A percentile compares a stretch with the other conserved stretches of the same genome.
These are phyloP conservation scores for Saccharomyces kudriavzevii DNA, from an alignment of 805 yeast genomes.

Conservation along the genomic window DNA sequence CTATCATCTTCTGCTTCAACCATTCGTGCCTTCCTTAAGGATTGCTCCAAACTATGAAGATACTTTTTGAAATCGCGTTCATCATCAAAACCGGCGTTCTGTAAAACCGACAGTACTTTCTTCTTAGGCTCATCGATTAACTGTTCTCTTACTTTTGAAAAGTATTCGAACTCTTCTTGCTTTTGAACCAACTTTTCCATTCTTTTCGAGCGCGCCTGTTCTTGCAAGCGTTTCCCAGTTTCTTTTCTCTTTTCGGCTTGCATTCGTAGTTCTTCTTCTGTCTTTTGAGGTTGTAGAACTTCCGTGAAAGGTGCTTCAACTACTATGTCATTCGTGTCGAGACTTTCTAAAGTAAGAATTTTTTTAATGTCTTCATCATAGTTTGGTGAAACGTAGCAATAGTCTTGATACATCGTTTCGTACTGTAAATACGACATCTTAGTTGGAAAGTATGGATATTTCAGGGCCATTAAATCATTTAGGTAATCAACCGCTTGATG, in stretches of 20 bases:
- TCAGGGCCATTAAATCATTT: constrained; percentile 55
- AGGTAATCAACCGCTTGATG: constrained; percentile 59
- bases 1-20: constrained; percentile 56
- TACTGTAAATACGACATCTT: constrained; percentile 58
- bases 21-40: constrained; percentile 59
- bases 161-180: constrained; percentile 72
- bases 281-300: constrained; percentile 57
- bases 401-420: constrained; percentile 60
- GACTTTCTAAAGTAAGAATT: constrained; percentile 50
- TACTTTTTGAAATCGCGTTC: constrained; percentile 64
- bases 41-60: constrained; percentile 52
- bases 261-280: constrained; percentile 70
- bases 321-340: constrained; percentile 65
- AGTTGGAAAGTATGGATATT: constrained; percentile 88
- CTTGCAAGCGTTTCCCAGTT: constrained; percentile 82
- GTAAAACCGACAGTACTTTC: constrained; percentile 47
- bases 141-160: constrained; percentile 47
- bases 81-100: constrained; percentile 71
- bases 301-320: constrained; percentile 76
- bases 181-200: constrained; percentile 71
- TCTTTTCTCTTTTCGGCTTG: constrained; percentile 77
- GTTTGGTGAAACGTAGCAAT: constrained; percentile 66
- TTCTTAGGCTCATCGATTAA: constrained; percentile 44
- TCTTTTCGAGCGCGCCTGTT: constrained; percentile 81
- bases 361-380: constrained; percentile 55